Base-by-base conservation (phyloP, 345 rosid species). In the Erodium maritimum region DNA sequence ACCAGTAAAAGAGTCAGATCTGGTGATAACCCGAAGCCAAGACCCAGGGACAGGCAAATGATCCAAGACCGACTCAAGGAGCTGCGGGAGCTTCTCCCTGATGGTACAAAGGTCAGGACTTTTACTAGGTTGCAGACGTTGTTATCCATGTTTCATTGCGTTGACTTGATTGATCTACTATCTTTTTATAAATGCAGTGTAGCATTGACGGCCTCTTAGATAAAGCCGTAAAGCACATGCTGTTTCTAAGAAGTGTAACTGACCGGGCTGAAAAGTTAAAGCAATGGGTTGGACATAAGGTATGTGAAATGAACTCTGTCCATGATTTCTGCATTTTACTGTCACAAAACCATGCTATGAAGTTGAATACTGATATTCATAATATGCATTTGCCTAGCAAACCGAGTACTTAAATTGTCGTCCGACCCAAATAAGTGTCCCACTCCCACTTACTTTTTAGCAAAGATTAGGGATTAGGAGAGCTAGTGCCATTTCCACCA, bases 31-130 rank as follows among this genome's bases (percentile, higher is more conserved):
- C 88, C 57, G 59, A 78, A 46, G 69, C 75, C 78, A 23, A 79
- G 88, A 67, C 91, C 91, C 22, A 75, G 88, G 71, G 93, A 82
- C 56, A 75, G 86, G 54, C 93, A 80, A 57, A 63, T 80, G 62
- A 86, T 86, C 65, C 88, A 86, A 65, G 93, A 86, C 45, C 75
- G 89, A 34, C 74, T 82, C 16, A 82, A 75, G 69, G 89, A 86
- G 69, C 73, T 86, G n/a, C 70, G 93, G 21, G 80, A 77, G 59
- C 85, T 82, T 20, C 82, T 86, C 65, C 87, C 88, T 23, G 71
- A 80, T 64, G 78, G 91, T 21, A 29, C 71, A 58, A 80, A 77
- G 80, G 87, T 79, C 19, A 62, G 62, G 60, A 34, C 60, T 23
- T 23, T 34, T 17, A 66, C 45, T 22, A 0, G 57, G n/a, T 61